Base-by-base conservation (phyloP, 805 yeast species). In the Hanseniaspora valbyensis region DNA sequence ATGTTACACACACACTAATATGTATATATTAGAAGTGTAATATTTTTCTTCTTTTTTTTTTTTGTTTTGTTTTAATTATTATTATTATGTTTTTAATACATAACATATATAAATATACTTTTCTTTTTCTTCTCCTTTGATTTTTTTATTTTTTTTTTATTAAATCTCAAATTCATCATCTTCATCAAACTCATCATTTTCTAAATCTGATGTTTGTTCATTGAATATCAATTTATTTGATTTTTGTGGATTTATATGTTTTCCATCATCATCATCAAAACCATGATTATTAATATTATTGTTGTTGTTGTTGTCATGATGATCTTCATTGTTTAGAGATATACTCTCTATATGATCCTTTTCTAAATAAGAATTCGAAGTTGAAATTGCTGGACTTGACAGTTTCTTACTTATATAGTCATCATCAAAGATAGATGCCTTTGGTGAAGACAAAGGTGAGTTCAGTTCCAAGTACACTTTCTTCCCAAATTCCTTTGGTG, bases 391-490 rank as follows among this genome's bases (percentile, higher is more conserved):
- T 22, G 42, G 28, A 12, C 10, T 14, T 6, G 42, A 28, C 16
- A 38, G 13, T 19, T 38, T 22, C 7, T 37, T 21, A 24, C 8
- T n/a, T n/a, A n/a, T 8, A 22, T 26, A 13, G 22, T 61, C 62
- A 8, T 56, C 62, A 14, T 55, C 65, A 16, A 62, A 63, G 14
- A 61, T 61, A 19, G 45, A 39, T 2, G 24, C 45, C 26, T 46
- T 56, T 13, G 69, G 69, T 3, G 68, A 64, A 13, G 60, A 59
- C 30, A 61, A 54, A 12, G 67, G 67, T 0, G 69, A 64, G 1
- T 67, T 67, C 25, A 65, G 52, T 21, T 61, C 59, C n/a, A 65
- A 55, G 44, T 65, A 65, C 24, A 65, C 58, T 49, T 61, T 60
- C 36, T 58, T 56, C 4, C 69, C 69, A 4, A 61, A 41, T 16